Evolutionary conservation across 2,329 filamentous ascomycete genomes (phyloP), one percentile per base, ranked within the genome.

Genomic region (Penicillium sp.): DNA sequence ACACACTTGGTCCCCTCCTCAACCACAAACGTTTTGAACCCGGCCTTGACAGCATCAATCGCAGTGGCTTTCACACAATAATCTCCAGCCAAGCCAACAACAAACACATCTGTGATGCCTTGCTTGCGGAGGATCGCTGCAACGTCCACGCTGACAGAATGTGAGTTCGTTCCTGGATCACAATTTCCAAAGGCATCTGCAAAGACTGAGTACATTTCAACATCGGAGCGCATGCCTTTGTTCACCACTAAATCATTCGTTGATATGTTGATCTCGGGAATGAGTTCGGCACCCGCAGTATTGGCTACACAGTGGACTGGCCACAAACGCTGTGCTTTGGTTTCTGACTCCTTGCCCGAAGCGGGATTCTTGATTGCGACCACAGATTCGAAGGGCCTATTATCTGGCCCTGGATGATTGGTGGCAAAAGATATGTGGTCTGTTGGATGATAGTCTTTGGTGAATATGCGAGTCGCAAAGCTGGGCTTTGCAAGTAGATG

Each of bases 121-220:
- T 76, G 77, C 3, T 77, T 78, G 48, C 72, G 79, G 62, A 99
- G 71, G 45, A 78, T 67, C 1, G 67, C 75, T 1, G 80, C 81
- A 24, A 97, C 77, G 13, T 86, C 86, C 65, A 83, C 87, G 65
- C 75, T 72, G 38, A 75, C 76, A 31, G 71, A 72, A 29, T 59
- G 58, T 29, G 61, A 60, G 14, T 66, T 67, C 45, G 66, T 62
- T 13, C 62, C 62, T 48, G 69, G 66, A 57, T 75, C 72, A 46
- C 64, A 56, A 51, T 80, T 79, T 38, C 74, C 74, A 64, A 97
- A 93, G 0, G 90, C 89, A 68, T 92, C 89, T 56, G 88, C 87
- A 66, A 99, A 97, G 0, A 88, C 92, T 57, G 88, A 93, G 75
- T 97, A 97, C 89, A 97, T 96, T 74, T 99, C 94, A 2, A 96